These are phyloP conservation scores for Aspergillus texensis DNA, from an alignment of 2,329 filamentous ascomycete species.

Conservation along the genomic window DNA sequence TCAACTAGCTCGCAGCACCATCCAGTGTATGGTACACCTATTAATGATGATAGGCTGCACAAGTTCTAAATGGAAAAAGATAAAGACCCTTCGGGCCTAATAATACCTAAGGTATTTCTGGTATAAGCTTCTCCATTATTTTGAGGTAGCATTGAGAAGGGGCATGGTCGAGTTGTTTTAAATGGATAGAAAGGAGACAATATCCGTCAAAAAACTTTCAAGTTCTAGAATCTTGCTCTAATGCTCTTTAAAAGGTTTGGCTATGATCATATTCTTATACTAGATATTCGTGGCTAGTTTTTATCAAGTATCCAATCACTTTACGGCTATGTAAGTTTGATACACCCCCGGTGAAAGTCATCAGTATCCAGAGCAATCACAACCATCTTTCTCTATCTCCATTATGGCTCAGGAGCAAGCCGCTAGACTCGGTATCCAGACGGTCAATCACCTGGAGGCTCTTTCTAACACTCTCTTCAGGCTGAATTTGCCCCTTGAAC, in stretches of 20 bases:
- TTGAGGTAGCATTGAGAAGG: too few relatives aligned
- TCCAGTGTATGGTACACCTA: too few relatives aligned
- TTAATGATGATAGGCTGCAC: too few relatives aligned
- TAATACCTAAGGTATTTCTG: too few relatives aligned
- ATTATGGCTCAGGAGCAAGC: background rate
- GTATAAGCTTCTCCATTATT: too few relatives aligned
- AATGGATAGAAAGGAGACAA: too few relatives aligned
- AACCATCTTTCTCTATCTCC: background rate
- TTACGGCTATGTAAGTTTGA: background rate
- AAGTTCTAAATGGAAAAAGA: too few relatives aligned
- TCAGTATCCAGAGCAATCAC: background rate
- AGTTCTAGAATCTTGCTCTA: background rate
- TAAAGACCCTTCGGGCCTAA: too few relatives aligned
- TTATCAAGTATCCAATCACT: background rate
- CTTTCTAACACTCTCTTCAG: background rate
- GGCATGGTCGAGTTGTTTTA: too few relatives aligned
- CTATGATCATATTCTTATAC: background rate
- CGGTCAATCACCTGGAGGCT: background rate
- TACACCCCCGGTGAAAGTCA: background rate
- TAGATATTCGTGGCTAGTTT: too few relatives aligned
- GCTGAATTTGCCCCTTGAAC: background rate
- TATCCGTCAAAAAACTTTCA: too few relatives aligned
- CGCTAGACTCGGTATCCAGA: background rate
- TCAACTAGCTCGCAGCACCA: too few relatives aligned
- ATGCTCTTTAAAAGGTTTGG: background rate